phyloP scores from a whole-genome alignment of 441 rosid genomes.

The Eruca vesicaria region DNA sequence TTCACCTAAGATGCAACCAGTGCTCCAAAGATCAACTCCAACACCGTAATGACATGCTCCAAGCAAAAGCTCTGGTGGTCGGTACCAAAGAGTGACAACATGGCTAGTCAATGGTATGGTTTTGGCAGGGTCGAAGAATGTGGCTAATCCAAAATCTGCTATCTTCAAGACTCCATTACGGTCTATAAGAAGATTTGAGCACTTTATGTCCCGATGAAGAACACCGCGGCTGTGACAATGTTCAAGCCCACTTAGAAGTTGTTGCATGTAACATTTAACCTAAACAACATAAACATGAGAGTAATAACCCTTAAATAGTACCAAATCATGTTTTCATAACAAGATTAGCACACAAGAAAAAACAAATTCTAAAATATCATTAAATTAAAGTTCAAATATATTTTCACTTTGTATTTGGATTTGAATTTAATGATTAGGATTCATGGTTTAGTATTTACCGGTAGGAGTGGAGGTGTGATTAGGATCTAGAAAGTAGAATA shows the following conservation, averaged over 20 bases:
- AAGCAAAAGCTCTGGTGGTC: conserved; percentile 94
- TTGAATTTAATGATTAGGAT: neutral
- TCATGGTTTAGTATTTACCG: neutral
- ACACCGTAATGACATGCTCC: conserved; percentile 76
- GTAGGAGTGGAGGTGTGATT: no score
- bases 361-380: neutral
- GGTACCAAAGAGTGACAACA: conserved; percentile 96
- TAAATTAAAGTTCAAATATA: no score
- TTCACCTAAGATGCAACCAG: conserved; percentile 94
- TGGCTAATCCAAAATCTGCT: conserved; percentile 94
- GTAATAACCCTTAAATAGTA: neutral
- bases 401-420: no score
- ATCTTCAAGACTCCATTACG: conserved; percentile 81
- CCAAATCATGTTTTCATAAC: neutral
- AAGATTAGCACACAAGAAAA: neutral
- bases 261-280: conserved; percentile 97
- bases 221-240: conserved; percentile 85
- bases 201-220: conserved; percentile 92
- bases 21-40: conserved; percentile 90
- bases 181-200: conserved; percentile 89
- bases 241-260: conserved; percentile 91
- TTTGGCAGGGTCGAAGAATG: conserved; percentile 58
- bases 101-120: conserved; percentile 72
- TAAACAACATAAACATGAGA: conserved; percentile 36
- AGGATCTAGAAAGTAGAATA: no score